A percentile compares a stretch with the other conserved stretches of the same genome.
Conservation (phyloP, 192 early-diverging fungal species). For the Podila verticillata region DNA sequence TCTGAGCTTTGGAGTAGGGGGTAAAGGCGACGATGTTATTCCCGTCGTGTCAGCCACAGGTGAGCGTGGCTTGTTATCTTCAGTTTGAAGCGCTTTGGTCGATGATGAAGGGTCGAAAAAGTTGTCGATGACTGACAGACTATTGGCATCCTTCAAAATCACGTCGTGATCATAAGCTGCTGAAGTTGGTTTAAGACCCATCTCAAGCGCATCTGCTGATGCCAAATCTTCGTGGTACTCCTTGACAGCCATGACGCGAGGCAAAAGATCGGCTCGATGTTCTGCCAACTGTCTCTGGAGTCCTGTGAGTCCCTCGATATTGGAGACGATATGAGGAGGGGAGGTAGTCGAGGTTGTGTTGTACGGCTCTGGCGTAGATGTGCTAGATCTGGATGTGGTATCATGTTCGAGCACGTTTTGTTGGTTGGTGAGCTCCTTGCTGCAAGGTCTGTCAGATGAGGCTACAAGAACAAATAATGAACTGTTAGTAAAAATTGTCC, state of each 20-base stretch:
- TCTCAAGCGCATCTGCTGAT: background rate
- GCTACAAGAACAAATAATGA: too few relatives aligned
- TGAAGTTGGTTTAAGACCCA: background rate
- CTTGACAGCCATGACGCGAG: constrained; percentile 30
- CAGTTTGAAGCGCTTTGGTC: background rate
- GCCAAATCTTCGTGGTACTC: constrained; percentile 6
- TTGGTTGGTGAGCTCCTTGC: too few relatives aligned
- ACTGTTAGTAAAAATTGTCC: too few relatives aligned
- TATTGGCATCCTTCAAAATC: background rate
- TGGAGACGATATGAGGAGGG: background rate
- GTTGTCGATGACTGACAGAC: background rate
- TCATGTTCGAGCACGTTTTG: background rate
- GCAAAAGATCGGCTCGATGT: constrained; percentile 29
- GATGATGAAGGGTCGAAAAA: background rate
- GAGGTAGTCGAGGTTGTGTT: background rate
- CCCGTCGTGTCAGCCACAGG: background rate
- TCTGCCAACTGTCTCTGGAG: constrained; percentile 42
- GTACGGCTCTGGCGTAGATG: background rate
- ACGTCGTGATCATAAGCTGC: background rate
- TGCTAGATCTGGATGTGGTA: background rate
- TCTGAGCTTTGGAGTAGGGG: background rate
- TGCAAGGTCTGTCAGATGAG: too few relatives aligned
- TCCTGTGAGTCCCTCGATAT: constrained; percentile 18
- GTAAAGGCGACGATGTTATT: background rate
- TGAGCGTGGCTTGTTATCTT: background rate